Base-by-base conservation (phyloP, 257 asterid species). In the Solanum dulcamara region DNA sequence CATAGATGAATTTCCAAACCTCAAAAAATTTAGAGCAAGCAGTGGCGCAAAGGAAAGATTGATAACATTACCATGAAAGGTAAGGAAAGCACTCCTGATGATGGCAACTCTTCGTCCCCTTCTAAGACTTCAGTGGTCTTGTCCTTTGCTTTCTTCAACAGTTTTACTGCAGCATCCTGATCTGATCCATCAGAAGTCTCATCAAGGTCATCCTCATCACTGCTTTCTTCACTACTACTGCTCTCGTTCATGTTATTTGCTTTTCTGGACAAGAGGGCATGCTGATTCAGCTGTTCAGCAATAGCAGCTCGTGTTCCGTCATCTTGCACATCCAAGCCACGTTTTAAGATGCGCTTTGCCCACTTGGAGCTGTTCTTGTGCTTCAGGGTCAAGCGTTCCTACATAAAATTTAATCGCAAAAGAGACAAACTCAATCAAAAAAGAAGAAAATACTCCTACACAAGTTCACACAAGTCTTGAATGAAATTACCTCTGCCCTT, bases 361-460 rank as follows among this genome's bases (percentile, higher is more conserved):
- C 99, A 96, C 86, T 86, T 92, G 75, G 94, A 89, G 86, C 80
- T 91, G 91, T 95, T 96, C 88, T 92, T 95, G 89, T 96, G 99
- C 88, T 93, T 96, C 87, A 94, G 88, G 57, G 93, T 93, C 96
- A 95, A 86, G 46, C 98, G 98, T 87, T 94, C 99, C 99, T 96
- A 93, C 72, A 85, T 59, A 70, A 74, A 60, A 53, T 85, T 40
- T 32, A 79, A 85, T 62, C 72, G 84, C 55, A 64, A 57, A 88
- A 83, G 20, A 24, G 53, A 53, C 71, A 6, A 32, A 83, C 18
- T 66, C 74, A 20, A 59, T 46, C 38, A 46, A 13, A 68, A 24
- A 37, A 28, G 15, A 26, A 84, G 32, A 48, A 5, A 32, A 38
- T 28, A 35, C 32, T 68, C 70, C 28, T 48, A 66, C 38, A 2